Evolutionary conservation across 2,329 filamentous ascomycete species (phyloP), one percentile per base, ranked within the genome.

Genomic region (Apiospora pterosperma): DNA sequence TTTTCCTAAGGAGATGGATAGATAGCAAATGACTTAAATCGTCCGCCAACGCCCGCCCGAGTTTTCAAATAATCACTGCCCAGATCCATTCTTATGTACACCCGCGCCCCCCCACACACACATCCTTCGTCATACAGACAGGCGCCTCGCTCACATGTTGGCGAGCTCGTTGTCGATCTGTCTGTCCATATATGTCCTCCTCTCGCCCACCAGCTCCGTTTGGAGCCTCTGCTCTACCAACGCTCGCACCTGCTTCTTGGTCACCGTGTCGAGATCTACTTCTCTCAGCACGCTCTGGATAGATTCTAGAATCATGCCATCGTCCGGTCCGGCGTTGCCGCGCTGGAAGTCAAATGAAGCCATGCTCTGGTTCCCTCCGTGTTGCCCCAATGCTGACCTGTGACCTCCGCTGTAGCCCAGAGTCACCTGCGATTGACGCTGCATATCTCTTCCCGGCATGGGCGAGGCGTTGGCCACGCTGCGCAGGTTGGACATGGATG

Each of bases 211-310:
- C 65, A 98, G 84, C 76, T 97, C 93, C 5, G 92, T 95, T 81
- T 97, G 95, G 67, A 99, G 80, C 72, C 94, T 88, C 81, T 97
- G 93, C 81, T 99, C 96, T 14, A 97, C 93, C 55, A 98, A 85
- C 4, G 92, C 94, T 61, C 92, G 86, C 64, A 96, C 90, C 80
- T 98, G 95, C 82, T 99, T 99, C 88, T 98, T 99, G 7, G 96
- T 99, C 59, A 98, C 92, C n/a, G 87, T 95, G 76, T 99, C 96
- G 48, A 99, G 84, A 77, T 99, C 95, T 0, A 97, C 93, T 73
- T 97, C 95, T 19, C 84, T 80, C 67, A 99, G 82, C 71, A 96
- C 96, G 61, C 85, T 82, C 73, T 93, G 91, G 67, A 98, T 95
- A 1, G 92, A 91, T 67, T 96, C 92, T 21, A 92, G 85, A 69